Percentiles rank a stretch among this genome's conserved stretches.
These are phyloP conservation scores for Datura wrightii DNA, from an alignment of 257 asterid species.

Conservation along the genomic window DNA sequence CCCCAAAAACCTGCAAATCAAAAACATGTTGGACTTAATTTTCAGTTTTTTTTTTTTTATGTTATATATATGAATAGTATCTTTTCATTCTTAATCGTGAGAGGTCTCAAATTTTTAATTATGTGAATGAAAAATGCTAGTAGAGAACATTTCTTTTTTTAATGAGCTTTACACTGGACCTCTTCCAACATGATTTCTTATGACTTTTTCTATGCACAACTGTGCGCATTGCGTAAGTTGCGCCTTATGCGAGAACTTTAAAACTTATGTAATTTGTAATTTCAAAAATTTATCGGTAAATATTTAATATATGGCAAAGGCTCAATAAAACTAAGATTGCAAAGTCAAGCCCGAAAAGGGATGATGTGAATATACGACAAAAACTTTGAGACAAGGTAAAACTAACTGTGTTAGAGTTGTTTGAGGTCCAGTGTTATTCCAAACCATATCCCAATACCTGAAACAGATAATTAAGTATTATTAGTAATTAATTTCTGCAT, in stretches of 20 bases:
- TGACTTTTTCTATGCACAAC: no score
- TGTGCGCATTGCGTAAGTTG: no score
- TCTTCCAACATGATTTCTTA: no score
- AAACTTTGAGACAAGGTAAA: not conserved
- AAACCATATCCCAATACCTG: slow-evolving; percentile 60
- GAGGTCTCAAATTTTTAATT: not conserved
- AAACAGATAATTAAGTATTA: not conserved
- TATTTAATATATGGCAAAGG: no score
- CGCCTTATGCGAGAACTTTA: no score
- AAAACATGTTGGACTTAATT: not conserved
- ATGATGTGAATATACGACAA: no score
- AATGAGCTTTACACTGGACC: not conserved
- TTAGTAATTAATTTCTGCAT: not conserved
- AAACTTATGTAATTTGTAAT: no score
- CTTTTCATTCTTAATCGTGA: rapidly evolving
- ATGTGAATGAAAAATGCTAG: not conserved
- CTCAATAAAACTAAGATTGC: no score
- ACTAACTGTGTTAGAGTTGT: slow-evolving; percentile 42
- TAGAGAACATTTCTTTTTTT: not conserved
- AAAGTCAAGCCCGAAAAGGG: no score
- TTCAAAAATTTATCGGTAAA: no score
- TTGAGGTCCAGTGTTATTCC: slow-evolving; percentile 44
- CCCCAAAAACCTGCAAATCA: slow-evolving; percentile 48
- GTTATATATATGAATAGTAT: rapidly evolving
- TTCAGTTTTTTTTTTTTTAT: not conserved